These are phyloP conservation scores for Neofusicoccum parvum DNA, from an alignment of 2,329 filamentous ascomycete genomes.

Conservation along the genomic window DNA sequence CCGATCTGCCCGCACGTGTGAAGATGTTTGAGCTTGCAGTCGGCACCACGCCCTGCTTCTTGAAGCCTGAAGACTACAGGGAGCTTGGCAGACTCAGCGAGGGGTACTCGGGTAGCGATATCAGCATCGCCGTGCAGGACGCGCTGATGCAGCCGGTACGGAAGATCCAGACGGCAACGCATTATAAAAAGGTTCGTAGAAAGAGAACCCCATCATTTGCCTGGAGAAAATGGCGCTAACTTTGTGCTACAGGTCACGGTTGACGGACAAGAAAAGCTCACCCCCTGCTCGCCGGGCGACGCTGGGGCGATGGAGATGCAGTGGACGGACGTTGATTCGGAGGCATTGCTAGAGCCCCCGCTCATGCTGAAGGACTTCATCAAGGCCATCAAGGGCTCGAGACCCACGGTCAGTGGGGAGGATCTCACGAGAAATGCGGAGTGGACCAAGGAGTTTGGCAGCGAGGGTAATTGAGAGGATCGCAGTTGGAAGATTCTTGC, in stretches of 20 bases:
- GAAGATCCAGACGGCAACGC: constrained; percentile 95
- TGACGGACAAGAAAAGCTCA: constrained; percentile 69
- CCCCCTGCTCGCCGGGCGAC: constrained; percentile 93
- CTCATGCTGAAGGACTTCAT: constrained; percentile 90
- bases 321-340: constrained; percentile 83
- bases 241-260: constrained; percentile 61
- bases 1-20: constrained; percentile 82
- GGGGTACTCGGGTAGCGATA: constrained; percentile 95
- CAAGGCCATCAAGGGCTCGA: constrained; percentile 82
- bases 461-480: constrained; percentile 62
- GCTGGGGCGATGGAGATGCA: constrained; percentile 86
- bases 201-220: neutral
- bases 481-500: neutral
- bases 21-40: constrained; percentile 95
- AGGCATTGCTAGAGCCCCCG: constrained; percentile 81
- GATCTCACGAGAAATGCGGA: constrained; percentile 84
- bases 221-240: neutral
- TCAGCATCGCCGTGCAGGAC: constrained; percentile 91
- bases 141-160: constrained; percentile 96
- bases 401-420: constrained; percentile 86
- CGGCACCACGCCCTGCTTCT: constrained; percentile 86
- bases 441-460: constrained; percentile 96
- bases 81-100: constrained; percentile 80
- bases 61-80: constrained; percentile 76
- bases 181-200: constrained; percentile 81